Base-by-base conservation (phyloP, 2,329 filamentous ascomycete species). In the Calonectria henricotiae region DNA sequence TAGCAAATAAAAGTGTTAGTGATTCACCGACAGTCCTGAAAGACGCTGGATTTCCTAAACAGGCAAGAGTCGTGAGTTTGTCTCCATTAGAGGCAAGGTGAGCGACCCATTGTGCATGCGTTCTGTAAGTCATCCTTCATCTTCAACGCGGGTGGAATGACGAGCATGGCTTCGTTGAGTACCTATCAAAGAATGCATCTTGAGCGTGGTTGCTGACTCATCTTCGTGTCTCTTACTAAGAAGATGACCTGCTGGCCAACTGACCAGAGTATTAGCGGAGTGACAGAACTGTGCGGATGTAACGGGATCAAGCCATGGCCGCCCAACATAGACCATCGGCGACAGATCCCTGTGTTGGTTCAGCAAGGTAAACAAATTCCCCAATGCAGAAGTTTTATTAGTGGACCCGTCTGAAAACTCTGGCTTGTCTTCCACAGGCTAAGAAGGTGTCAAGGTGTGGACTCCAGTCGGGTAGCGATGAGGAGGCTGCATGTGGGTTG, bases 391-490 rank as follows among this genome's bases (percentile, higher is more conserved):
- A 61, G 37, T 32, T 44, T 61, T 61, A 44, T 44, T 44, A 44
- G 55, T 61, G 55, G 55, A 23, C 6, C 55, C 55, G 17, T 5
- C 20, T 44, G 39, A 61, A 61, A 61, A 61, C 25, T 61, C 39
- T 44, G 43, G 39, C 55, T 23, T 32, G 27, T 37, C 25, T 20
- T 61, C 35, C 39, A 61, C 37, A 61, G 23, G 23, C 20, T 20
- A 20, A 20, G 20, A 20, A 20, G 20, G 20, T 20, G 43, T 9
- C 43, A 23, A 46, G 23, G 39, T 44, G 13, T 23, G 12, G 55
- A 58, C 12, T 15, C 51, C 32, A 43, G 55, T 61, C 55, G n/a
- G 55, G 55, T 61, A 61, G 60, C n/a, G 7, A 62, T 62, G 60
- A 41, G 20, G 43, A 49, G n/a, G 27, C n/a, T 49, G 44, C 30